phyloP scores from a whole-genome alignment of 2,329 filamentous ascomycete species.

The Ophiosphaerella herpotricha region DNA sequence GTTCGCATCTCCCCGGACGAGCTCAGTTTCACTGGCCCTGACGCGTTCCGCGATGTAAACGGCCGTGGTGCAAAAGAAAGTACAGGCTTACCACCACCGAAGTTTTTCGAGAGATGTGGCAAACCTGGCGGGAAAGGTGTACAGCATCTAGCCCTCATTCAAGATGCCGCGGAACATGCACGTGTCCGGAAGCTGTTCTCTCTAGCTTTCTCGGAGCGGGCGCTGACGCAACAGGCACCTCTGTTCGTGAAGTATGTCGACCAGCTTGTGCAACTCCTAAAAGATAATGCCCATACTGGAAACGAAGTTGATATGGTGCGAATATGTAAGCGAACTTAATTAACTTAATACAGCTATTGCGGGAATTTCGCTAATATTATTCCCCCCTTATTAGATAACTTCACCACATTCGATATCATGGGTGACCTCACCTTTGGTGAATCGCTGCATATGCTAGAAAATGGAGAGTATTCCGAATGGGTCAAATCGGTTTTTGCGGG shows the following conservation, averaged over 20 bases:
- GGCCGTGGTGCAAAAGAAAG: slow-evolving; percentile 15
- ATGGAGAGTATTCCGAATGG: slow-evolving; percentile 33
- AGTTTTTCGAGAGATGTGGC: slow-evolving; percentile 1
- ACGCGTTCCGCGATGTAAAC: slow-evolving; percentile 29
- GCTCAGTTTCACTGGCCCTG: slow-evolving; percentile 15
- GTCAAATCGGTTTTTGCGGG: slow-evolving; percentile 17
- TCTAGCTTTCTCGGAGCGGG: slow-evolving; percentile 44
- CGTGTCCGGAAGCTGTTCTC: slow-evolving; percentile 23
- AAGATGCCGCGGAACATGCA: slow-evolving; percentile 10
- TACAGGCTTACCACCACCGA: slow-evolving; percentile 6
- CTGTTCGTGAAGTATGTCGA: slow-evolving; percentile 45
- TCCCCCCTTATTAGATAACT: slow-evolving; percentile 20
- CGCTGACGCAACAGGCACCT: slow-evolving; percentile 40
- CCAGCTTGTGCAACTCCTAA: slow-evolving; percentile 42
- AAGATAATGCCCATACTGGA: slow-evolving; percentile 30
- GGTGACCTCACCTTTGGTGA: slow-evolving; percentile 39
- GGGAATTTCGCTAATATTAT: background rate
- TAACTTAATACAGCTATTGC: background rate
- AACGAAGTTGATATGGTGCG: slow-evolving; percentile 35
- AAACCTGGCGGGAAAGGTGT: background rate
- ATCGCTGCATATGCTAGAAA: slow-evolving; percentile 29
- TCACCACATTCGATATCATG: slow-evolving; percentile 39
- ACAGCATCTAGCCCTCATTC: background rate
- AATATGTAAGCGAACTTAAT: slow-evolving; percentile 9
- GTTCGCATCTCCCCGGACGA: slow-evolving; percentile 26